phyloP scores from a whole-genome alignment of 1,284 basidiomycete species.

The Neolentinus lepideus region DNA sequence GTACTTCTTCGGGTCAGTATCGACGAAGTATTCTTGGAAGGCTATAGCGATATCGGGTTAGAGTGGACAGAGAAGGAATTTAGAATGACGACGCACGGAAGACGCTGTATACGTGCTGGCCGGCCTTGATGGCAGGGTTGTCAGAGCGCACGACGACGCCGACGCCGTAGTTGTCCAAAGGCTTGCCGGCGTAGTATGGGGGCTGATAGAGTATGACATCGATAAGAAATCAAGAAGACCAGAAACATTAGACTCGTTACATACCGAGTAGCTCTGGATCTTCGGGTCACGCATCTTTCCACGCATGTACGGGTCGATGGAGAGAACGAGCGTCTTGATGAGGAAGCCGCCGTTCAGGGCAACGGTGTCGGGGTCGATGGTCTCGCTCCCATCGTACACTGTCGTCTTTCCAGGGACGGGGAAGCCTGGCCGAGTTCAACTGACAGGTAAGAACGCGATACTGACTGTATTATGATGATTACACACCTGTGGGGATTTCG shows the following conservation, averaged over 20 bases:
- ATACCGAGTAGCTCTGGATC: constrained; percentile 6
- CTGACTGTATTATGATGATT: background rate
- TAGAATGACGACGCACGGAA: constrained; percentile 13
- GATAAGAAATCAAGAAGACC: background rate
- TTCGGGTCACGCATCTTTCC: constrained; percentile 18
- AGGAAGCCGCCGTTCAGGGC: constrained; percentile 27
- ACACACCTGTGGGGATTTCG: background rate
- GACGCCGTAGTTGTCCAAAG: constrained; percentile 17
- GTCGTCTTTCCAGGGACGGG: constrained; percentile 22
- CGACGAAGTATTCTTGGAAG: constrained; percentile 20
- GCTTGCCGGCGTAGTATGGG: constrained; percentile 8
- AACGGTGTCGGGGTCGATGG: constrained; percentile 28
- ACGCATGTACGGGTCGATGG: constrained; percentile 30
- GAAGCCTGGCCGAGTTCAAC: constrained; percentile 10
- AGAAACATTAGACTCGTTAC: background rate
- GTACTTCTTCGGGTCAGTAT: constrained; percentile 8
- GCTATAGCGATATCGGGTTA: constrained; percentile 10
- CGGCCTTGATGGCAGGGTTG: constrained; percentile 16
- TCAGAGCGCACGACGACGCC: constrained; percentile 23
- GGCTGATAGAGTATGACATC: background rate
- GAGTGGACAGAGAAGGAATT: background rate
- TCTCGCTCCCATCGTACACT: constrained; percentile 21
- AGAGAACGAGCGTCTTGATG: constrained; percentile 24
- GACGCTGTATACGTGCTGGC: constrained; percentile 22
- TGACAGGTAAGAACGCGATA: background rate